phyloP scores from a whole-genome alignment of 306 rosid genomes.

The Lagenaria siceraria region DNA sequence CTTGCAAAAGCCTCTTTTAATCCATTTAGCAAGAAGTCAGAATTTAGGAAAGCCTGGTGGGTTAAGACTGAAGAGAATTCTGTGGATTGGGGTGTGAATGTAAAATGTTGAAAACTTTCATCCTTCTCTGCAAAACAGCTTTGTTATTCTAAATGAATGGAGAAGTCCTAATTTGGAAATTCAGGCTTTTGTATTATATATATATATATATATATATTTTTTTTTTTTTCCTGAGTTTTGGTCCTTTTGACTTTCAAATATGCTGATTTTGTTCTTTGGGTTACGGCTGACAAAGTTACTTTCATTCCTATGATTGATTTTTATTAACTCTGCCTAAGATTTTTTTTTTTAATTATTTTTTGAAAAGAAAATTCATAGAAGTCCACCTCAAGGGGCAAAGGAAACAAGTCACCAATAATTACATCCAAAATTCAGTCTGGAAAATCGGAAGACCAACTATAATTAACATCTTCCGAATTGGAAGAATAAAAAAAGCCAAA shows the following conservation, averaged over 20 bases:
- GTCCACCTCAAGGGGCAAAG: too few species aligned
- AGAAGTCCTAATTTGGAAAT: background rate
- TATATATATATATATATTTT: too few species aligned
- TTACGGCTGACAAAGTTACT: too few species aligned
- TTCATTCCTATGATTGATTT: too few species aligned
- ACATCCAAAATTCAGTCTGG: too few species aligned
- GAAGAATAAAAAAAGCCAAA: too few species aligned
- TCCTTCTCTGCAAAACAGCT: constrained; percentile 3
- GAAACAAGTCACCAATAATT: too few species aligned
- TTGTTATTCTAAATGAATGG: constrained; percentile 1
- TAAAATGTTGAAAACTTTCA: constrained; percentile 3
- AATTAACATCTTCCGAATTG: too few species aligned
- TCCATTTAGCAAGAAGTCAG: background rate
- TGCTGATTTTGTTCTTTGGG: background rate
- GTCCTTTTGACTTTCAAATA: background rate
- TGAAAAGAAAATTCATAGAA: too few species aligned
- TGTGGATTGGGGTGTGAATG: background rate
- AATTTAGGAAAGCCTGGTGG: background rate
- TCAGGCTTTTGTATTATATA: background rate
- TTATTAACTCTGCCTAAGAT: too few species aligned
- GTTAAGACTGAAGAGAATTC: background rate
- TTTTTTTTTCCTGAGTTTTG: background rate
- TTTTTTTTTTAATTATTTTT: too few species aligned
- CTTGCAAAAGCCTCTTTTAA: constrained; percentile 1
- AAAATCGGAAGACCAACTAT: too few species aligned